Base-by-base conservation (phyloP, 2,329 filamentous ascomycete genomes). In the Cytospora schulzeri region DNA sequence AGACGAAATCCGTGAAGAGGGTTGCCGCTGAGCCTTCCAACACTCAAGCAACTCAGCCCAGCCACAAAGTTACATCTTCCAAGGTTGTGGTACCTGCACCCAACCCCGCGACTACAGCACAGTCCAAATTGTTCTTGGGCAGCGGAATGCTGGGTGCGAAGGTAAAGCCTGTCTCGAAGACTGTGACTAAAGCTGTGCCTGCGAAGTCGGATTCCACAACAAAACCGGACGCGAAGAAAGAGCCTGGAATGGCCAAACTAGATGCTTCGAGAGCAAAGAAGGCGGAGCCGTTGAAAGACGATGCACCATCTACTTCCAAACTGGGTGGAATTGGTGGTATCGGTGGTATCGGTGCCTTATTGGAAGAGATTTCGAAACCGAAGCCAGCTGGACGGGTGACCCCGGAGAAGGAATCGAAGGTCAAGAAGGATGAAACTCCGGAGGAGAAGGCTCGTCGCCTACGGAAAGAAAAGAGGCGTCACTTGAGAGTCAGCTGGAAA, bases 401-500 rank as follows among this genome's bases (percentile, higher is more conserved):
- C 35, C 65, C 65, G n/a, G 65, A 67, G n/a, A 65, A 65, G 51
- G 65, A 67, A 28, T 57, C 62, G 17, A 67, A 65, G 51, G 57
- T 56, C 17, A 60, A 65, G 38, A 62, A 60, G 38, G 65, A 67
- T 0, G 91, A 93, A 73, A 92, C 88, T 0, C 79, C 86, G 0
- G 88, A 91, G 70, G 84, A 92, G 72, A 88, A 82, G 70, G 79
- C 81, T 1, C 90, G 87, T 70, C 85, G 91, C 14, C 78, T 92
- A 5, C 86, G 90, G 41, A 93, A 92, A 71, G 90, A 93, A 73
- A 83, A 86, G 65, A 84, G 91, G 57, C 84, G 89, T 41, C 86
- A 89, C 68, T 78, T 93, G 26, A 84, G 88, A 15, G 91, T 94
- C 7, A 83, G 78, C 8, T 94, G 90, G 82, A 91, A 88, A 72